Base-by-base conservation (phyloP, 1,284 basidiomycete species). In the Abortiporus biennis region DNA sequence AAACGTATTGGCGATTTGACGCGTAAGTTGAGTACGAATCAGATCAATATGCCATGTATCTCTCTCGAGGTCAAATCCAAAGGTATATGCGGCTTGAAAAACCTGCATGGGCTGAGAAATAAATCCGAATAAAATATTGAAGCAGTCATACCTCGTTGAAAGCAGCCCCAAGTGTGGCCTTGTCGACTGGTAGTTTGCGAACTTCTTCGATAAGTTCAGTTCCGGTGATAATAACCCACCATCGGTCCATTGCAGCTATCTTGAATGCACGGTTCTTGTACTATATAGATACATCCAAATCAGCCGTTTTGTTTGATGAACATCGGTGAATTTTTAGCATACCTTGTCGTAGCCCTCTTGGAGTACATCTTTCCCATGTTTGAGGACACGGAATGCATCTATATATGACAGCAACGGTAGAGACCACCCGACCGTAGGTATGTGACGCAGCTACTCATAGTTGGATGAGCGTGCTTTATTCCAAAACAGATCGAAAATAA, bases 121-220 rank as follows among this genome's bases (percentile, higher is more conserved):
- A n/a, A n/a, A n/a, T n/a, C n/a, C n/a, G n/a, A n/a, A n/a, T n/a
- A n/a, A n/a, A n/a, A n/a, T n/a, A n/a, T n/a, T n/a, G n/a, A n/a
- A n/a, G n/a, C n/a, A n/a, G n/a, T n/a, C n/a, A n/a, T n/a, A 9
- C 42, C 24, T 20, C 8, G 58, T 25, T 92, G 2, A 89, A 87
- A 3, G 90, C 92, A 76, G 92, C 92, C 69, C 90, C 90, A 60
- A 95, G 94, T 78, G 63, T 66, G 6, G 66, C 37, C 15, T 52
- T 43, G 30, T 65, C 58, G 21, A 67, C 64, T 2, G 62, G 57
- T 1, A 59, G 56, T 42, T 58, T 60, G 25, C 58, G 54, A 3
- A 67, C 32, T 11, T 64, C 61, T 17, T 69, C 66, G 11, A 67
- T 52, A 16, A 62, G 46, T 30, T 58, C 46, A 6, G 51, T 36